Conservation (phyloP, 352 stramenopile species). For the Phytophthora ohioensis region DNA sequence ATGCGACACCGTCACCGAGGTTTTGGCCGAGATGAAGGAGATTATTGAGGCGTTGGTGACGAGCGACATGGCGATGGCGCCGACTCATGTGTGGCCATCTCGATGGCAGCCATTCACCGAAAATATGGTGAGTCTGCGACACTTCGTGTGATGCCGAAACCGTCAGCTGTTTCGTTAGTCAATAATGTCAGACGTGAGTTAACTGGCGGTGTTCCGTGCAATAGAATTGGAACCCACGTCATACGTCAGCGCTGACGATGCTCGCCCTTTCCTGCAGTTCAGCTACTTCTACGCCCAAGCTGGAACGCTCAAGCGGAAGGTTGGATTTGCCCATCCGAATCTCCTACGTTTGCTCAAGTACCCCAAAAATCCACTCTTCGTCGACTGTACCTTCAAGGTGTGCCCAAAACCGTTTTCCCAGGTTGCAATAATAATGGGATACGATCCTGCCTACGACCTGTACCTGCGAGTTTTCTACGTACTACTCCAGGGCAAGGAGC, state of each 20-base stretch:
- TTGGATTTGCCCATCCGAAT: conserved; percentile 8
- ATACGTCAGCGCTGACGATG: neutral
- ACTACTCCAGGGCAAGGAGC: neutral
- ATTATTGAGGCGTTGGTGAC: neutral
- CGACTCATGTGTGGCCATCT: neutral
- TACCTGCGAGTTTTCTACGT: conserved; percentile 15
- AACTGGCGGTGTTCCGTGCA: neutral
- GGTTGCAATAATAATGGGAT: conserved; percentile 2
- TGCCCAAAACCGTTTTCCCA: conserved; percentile 2
- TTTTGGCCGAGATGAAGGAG: neutral
- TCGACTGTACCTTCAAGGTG: conserved; percentile 9
- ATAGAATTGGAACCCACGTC: neutral
- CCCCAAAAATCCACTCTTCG: neutral
- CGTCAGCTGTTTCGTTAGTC: conserved; percentile 1
- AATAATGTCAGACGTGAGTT: neutral
- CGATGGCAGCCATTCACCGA: neutral
- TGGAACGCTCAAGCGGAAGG: neutral
- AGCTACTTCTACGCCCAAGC: neutral
- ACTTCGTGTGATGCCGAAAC: neutral
- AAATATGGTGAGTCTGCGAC: neutral
- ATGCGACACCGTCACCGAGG: neutral
- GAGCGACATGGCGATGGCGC: neutral
- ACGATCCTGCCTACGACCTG: conserved; percentile 4
- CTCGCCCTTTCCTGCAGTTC: conserved; percentile 1
- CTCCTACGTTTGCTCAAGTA: conserved; percentile 10